These are phyloP conservation scores for Botrytis deweyae DNA, from an alignment of 2,329 filamentous ascomycete genomes.

Conservation along the genomic window DNA sequence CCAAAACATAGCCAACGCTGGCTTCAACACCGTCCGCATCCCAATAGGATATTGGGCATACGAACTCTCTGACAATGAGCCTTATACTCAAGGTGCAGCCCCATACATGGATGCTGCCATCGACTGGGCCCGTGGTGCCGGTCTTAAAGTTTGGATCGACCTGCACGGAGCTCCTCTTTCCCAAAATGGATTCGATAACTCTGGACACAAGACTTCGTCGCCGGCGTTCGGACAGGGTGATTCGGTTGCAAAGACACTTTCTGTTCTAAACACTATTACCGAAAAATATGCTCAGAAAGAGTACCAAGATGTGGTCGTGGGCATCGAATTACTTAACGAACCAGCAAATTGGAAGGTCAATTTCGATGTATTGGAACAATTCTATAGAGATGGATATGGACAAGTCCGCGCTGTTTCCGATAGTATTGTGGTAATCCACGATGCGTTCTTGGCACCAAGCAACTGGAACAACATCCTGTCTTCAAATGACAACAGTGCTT, in stretches of 20 bases:
- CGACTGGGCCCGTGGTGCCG: constrained; percentile 53
- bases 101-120: constrained; percentile 55
- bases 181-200: constrained; percentile 64
- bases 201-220: constrained; percentile 48
- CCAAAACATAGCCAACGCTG: constrained; percentile 53
- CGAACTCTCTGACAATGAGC: constrained; percentile 47
- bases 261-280: constrained; percentile 57
- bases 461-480: constrained; percentile 62
- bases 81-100: constrained; percentile 53
- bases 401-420: constrained; percentile 47
- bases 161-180: constrained; percentile 56
- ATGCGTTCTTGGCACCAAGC: constrained; percentile 53
- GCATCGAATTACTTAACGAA: constrained; percentile 58
- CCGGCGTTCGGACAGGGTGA: constrained; percentile 49
- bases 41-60: constrained; percentile 62
- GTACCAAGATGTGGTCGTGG: constrained; percentile 59
- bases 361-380: constrained; percentile 39
- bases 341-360: constrained; percentile 42
- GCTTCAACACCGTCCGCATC: constrained; percentile 59
- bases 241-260: constrained; percentile 51
- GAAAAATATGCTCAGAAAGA: constrained; percentile 52
- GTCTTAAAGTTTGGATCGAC: constrained; percentile 58
- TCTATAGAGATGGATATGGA: constrained; percentile 52
- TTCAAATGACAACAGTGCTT: constrained; percentile 46
- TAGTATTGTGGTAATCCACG: constrained; percentile 56